Evolutionary conservation across 768 basidiomycete species (phyloP).

Genomic region (Gloeopeniophorella convolvens): DNA sequence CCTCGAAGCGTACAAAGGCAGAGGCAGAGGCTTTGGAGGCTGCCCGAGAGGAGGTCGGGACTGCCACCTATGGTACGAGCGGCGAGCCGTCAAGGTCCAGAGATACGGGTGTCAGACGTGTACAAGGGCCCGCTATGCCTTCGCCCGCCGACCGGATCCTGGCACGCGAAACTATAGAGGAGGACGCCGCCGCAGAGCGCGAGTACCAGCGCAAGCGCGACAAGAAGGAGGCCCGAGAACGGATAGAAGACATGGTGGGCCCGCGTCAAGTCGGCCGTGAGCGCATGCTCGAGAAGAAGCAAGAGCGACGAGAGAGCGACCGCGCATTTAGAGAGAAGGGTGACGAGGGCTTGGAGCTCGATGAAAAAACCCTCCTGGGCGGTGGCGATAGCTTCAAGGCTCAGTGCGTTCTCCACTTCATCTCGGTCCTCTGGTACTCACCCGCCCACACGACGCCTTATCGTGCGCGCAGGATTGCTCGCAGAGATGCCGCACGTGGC

Average conservation of each 20-base stretch:
- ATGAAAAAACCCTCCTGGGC: conserved; percentile 75
- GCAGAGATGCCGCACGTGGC: conserved; percentile 63
- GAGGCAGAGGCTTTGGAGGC: conserved; percentile 53
- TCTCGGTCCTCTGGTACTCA: neutral
- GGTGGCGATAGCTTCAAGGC: conserved; percentile 79
- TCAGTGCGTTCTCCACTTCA: conserved; percentile 41
- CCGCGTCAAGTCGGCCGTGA: conserved; percentile 80
- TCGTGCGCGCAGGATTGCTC: conserved; percentile 49
- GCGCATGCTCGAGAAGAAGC: conserved; percentile 82
- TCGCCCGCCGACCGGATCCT: conserved; percentile 61
- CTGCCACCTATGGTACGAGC: conserved; percentile 33
- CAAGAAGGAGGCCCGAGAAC: conserved; percentile 55
- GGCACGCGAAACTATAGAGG: conserved; percentile 55
- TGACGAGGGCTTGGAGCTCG: conserved; percentile 75
- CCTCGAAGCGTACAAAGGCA: conserved; percentile 52
- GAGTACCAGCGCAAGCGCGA: conserved; percentile 61
- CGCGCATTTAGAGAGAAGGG: conserved; percentile 61
- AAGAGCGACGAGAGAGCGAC: conserved; percentile 64
- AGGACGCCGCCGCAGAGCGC: conserved; percentile 46
- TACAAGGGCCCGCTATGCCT: conserved; percentile 65
- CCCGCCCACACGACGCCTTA: neutral
- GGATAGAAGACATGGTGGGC: conserved; percentile 70
- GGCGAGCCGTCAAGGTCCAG: conserved; percentile 13
- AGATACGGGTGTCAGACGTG: conserved; percentile 31
- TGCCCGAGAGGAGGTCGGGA: conserved; percentile 52